Evolutionary conservation across 257 asterid species (phyloP).

Genomic region (Lithospermum erythrorhizon): DNA sequence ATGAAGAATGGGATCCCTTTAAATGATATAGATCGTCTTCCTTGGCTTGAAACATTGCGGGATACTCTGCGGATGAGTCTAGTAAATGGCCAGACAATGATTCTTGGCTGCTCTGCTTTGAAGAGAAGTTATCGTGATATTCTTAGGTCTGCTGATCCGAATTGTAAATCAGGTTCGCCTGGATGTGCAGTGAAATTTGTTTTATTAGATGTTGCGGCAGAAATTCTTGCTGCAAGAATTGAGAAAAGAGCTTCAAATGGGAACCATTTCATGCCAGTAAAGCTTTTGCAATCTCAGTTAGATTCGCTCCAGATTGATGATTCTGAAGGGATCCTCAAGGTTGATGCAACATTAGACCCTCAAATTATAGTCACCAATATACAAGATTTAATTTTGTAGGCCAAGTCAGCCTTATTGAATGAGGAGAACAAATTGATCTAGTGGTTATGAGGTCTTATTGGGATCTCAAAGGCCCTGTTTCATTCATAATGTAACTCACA

Average conservation of each 20-base stretch:
- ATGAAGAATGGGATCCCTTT: conserved; percentile 54
- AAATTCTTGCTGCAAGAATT: conserved; percentile 53
- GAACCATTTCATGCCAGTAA: conserved; percentile 79
- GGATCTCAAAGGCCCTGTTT: too few relatives aligned
- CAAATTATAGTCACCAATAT: conserved; percentile 33
- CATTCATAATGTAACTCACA: too few relatives aligned
- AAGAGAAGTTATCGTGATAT: conserved; percentile 66
- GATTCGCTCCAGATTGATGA: conserved; percentile 73
- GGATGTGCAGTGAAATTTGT: conserved; percentile 38
- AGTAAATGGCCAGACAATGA: conserved; percentile 19
- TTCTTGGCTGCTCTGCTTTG: conserved; percentile 63
- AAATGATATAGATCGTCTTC: conserved; percentile 61
- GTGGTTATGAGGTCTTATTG: too few relatives aligned
- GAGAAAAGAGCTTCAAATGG: conserved; percentile 53
- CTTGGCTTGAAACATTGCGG: conserved; percentile 68
- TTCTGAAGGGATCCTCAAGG: conserved; percentile 56
- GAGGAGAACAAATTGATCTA: too few relatives aligned
- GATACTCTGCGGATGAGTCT: conserved; percentile 30
- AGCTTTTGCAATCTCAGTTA: conserved; percentile 68
- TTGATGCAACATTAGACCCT: conserved; percentile 64
- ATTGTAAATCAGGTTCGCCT: conserved; percentile 26
- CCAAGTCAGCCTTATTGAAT: background rate
- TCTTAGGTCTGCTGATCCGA: conserved; percentile 63
- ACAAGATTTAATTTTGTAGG: conserved; percentile 12
- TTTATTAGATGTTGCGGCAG: conserved; percentile 41